Evolutionary conservation across 2,329 filamentous ascomycete genomes (phyloP).

Genomic region (Talaromyces amestolkiae): DNA sequence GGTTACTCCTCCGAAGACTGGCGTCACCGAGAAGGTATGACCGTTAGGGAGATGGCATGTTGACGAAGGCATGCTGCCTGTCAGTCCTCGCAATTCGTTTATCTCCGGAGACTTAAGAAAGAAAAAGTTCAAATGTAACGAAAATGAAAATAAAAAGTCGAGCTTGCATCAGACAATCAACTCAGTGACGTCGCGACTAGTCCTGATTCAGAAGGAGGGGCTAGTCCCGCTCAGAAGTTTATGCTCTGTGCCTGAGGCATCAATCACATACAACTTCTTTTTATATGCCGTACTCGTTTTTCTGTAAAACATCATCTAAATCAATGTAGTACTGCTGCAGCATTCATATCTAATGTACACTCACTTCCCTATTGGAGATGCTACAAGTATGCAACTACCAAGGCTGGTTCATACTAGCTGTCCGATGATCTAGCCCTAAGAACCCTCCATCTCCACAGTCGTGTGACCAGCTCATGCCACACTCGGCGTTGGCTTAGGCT

Average conservation of each 20-base stretch:
- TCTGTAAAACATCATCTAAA: neutral
- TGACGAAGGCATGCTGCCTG: constrained; percentile 20
- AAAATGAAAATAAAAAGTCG: neutral
- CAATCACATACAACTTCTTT: too few species aligned
- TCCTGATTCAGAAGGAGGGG: constrained; percentile 16
- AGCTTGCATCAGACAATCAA: constrained; percentile 2
- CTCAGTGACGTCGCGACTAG: constrained; percentile 10
- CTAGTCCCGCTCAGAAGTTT: neutral
- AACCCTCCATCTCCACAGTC: neutral
- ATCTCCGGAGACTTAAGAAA: neutral
- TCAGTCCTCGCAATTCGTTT: neutral
- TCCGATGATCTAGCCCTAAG: constrained; percentile 9
- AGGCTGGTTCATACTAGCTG: neutral
- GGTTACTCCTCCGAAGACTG: constrained; percentile 86
- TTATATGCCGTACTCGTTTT: neutral
- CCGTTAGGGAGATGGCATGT: constrained; percentile 74
- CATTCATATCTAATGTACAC: neutral
- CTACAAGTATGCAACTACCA: neutral
- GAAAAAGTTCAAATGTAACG: neutral
- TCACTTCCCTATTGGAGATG: neutral
- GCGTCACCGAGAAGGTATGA: constrained; percentile 74
- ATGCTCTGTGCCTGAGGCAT: constrained; percentile 5
- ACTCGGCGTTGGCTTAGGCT: neutral
- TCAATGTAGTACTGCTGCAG: neutral
- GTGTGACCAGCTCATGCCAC: constrained; percentile 6